Base-by-base conservation (phyloP, 805 yeast species). In the Schwanniomyces pseudopolymorphus region DNA sequence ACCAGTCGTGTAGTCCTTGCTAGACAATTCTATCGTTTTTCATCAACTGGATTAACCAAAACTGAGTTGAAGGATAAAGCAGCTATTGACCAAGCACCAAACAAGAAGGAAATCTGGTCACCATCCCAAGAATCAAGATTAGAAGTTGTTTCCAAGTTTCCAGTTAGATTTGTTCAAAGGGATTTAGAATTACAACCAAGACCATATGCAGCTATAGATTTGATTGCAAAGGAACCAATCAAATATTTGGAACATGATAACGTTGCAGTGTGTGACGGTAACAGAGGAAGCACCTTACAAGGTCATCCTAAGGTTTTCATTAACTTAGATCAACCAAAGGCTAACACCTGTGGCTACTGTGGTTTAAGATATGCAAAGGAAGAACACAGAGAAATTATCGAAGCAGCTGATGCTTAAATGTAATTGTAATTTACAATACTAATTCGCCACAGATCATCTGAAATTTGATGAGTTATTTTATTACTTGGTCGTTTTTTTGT, bases 291-390 rank as follows among this genome's bases (percentile, higher is more conserved):
- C 48, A 72, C 75, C 17, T 81, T 80, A 58, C 87, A 82, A 57
- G 96, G 96, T 16, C 96, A 88, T 64, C 96, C 96, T 38, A 85
- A 84, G 64, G 81, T 88, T 19, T 88, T 69, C 64, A 87, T 88
- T 66, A 87, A 87, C 66, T 77, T 89, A 60, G 96, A 88, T 64
- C 83, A 81, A 61, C 85, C 89, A 35, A 80, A 82, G 50, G 77
- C 87, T 11, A 79, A 81, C 43, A 73, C 86, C 16, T 88, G 96
- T 70, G 89, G 89, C 7, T 88, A 88, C 73, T 88, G 96, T 69
- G 90, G 90, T 3, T 73, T 81, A 57, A 77, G 85, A 60, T 85
- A 74, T 59, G 85, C 84, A 48, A 75, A 79, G 57, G 78, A 71
- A 50, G 81, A 78, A 57, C 69, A 68, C 54, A 72, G 65, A 57